phyloP scores from a whole-genome alignment of 1,284 basidiomycete species.

The Puccinia horiana region DNA sequence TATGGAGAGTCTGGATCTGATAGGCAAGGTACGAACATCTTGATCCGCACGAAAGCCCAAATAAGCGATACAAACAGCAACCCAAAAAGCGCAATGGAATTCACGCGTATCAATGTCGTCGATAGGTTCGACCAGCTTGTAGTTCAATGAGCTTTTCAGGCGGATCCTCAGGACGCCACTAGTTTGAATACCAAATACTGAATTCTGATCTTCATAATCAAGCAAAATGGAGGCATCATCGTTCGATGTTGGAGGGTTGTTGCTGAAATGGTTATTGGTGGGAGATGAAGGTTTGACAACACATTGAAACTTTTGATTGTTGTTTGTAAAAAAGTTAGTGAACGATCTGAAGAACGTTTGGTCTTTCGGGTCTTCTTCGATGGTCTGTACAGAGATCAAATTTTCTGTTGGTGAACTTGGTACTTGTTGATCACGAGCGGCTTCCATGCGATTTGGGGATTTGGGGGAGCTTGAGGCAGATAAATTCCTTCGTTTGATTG shows the following conservation, averaged over 20 bases:
- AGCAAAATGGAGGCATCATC: neutral
- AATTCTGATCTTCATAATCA: constrained; percentile 29
- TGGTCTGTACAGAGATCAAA: constrained; percentile 6
- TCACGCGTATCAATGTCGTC: neutral
- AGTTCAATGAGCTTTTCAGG: neutral
- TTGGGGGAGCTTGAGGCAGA: constrained; percentile 20
- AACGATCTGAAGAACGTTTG: constrained; percentile 17
- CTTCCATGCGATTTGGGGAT: constrained; percentile 3
- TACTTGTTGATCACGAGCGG: neutral
- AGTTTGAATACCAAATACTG: constrained; percentile 31
- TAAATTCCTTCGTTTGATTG: constrained; percentile 2
- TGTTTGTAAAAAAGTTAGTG: constrained; percentile 12
- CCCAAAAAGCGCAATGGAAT: constrained; percentile 32
- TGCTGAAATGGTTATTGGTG: neutral
- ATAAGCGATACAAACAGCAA: constrained; percentile 29
- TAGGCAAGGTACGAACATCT: neutral
- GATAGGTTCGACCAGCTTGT: neutral
- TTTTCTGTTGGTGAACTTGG: neutral
- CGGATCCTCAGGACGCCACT: constrained; percentile 8
- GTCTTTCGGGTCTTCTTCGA: constrained; percentile 2
- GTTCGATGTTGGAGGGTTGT: neutral
- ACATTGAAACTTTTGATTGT: constrained; percentile 19
- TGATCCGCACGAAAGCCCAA: constrained; percentile 31
- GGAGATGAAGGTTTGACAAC: neutral
- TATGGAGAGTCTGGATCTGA: neutral